These are phyloP conservation scores for Naganishia sp. DNA, from an alignment of 1,284 basidiomycete genomes.

Conservation along the genomic window DNA sequence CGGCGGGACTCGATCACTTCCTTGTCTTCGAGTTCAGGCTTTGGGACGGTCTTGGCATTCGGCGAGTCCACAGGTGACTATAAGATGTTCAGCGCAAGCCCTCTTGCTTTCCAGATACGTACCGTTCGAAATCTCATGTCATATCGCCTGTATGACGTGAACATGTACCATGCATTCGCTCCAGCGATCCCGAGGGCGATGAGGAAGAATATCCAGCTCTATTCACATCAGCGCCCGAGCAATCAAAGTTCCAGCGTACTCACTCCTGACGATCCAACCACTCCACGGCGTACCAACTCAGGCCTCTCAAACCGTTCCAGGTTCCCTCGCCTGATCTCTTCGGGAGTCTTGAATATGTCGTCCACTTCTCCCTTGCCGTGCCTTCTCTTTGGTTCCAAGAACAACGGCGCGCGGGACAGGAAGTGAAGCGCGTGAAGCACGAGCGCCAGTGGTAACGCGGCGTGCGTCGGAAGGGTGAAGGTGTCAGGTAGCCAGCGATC, in stretches of 20 bases:
- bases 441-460: constrained; percentile 69
- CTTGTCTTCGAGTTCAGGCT: constrained; percentile 20
- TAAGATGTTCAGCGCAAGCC: not conserved
- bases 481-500: constrained; percentile 61
- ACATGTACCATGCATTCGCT: constrained; percentile 31
- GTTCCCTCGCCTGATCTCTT: constrained; percentile 55
- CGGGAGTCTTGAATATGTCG: constrained; percentile 45
- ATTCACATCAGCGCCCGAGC: not conserved
- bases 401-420: constrained; percentile 28
- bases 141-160: constrained; percentile 32
- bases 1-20: constrained; percentile 1
- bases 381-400: constrained; percentile 16
- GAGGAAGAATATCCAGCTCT: constrained; percentile 33
- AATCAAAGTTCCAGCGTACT: not conserved
- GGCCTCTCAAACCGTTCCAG: constrained; percentile 59
- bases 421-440: constrained; percentile 61
- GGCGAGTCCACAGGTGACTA: constrained; percentile 33
- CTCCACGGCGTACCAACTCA: constrained; percentile 48
- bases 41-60: constrained; percentile 19
- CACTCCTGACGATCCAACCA: constrained; percentile 14
- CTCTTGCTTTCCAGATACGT: not conserved
- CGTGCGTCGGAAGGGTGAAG: constrained; percentile 73
- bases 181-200: constrained; percentile 18
- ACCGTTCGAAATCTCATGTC: constrained; percentile 28
- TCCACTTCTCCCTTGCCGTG: constrained; percentile 12